Base-by-base conservation (phyloP, 129 eudicot species). In the Silybum marianum region DNA sequence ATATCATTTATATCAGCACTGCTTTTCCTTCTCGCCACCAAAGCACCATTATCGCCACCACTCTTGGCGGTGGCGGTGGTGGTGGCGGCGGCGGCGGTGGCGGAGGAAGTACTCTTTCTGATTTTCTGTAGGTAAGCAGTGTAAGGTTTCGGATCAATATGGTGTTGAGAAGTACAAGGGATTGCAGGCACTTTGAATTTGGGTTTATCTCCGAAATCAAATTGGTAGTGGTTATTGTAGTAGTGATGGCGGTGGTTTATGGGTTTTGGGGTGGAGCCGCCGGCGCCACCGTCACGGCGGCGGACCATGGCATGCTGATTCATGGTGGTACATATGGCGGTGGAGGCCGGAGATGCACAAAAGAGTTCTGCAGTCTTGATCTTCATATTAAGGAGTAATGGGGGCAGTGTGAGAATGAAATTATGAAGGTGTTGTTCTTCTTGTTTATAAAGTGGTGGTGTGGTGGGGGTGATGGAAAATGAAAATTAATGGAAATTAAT, bases 271-370 rank as follows among this genome's bases (percentile, higher is more conserved):
- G 82, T 77, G 48, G 72, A 24, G 51, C 30, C 5, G 13, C 62
- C 40, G 30, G 51, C 16, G 21, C 28, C 62, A 11, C 60, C 26
- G 80, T 80, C 34, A 12, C 86, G 81, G 76, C 86, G 81, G 82
- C 86, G 81, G 82, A 83, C 77, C 73, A 79, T 74, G 84, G 86
- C 86, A 1, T 78, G 78, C 18, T 82, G 83, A 40, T 83, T 84
- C 87, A 75, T 86, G 87, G 87, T 79, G 67, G 89, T 82, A 62
- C 89, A 86, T 6, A 86, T 83, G 84, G 89, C 89, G 72, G 89
- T 86, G 72, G 89, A 86, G 7, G 89, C 87, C 73, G 89, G 87
- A 30, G 89, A 86, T 76, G 89, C 87, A 22, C 89, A 86, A 39
- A 86, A 86, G 39, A 86, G 82, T 24, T 83, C 89, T 9, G 80